phyloP scores from a whole-genome alignment of 441 rosid genomes.

The Gossypium aridum region DNA sequence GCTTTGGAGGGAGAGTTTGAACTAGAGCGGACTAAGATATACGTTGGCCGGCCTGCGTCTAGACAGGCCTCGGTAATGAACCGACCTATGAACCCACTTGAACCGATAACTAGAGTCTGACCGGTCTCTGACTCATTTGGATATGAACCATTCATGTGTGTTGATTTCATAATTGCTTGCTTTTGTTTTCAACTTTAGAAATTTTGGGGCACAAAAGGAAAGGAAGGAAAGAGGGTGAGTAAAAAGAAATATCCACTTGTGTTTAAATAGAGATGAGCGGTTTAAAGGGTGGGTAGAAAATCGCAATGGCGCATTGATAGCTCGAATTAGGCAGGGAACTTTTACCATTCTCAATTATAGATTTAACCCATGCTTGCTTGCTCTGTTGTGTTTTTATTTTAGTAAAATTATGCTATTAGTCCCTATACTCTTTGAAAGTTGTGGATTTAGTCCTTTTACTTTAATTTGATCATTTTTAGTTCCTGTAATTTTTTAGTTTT shows the following conservation, averaged over 20 bases:
- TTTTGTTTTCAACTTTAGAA: not conserved
- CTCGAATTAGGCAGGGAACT: not conserved
- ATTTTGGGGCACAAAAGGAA: not conserved
- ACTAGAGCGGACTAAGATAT: conserved; percentile 23
- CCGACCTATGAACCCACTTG: conserved; percentile 37
- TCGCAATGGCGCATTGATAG: not conserved
- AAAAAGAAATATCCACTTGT: not conserved
- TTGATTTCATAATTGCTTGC: not conserved
- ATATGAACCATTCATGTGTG: not conserved
- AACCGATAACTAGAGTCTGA: conserved; percentile 36
- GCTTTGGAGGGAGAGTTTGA: conserved; percentile 11
- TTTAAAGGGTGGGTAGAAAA: not conserved
- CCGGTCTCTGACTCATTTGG: not conserved
- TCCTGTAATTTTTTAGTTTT: no score
- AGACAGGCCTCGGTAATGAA: conserved; percentile 38
- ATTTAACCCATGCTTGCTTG: no score
- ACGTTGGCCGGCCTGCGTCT: conserved; percentile 30
- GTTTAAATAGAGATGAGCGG: conserved; percentile 6
- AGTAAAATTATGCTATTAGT: no score
- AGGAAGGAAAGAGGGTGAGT: not conserved
- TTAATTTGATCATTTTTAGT: no score
- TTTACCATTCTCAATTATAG: no score
- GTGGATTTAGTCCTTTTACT: no score
- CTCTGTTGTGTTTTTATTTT: no score
- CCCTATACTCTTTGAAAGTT: no score